phyloP scores from a whole-genome alignment of 495 filamentous ascomycete genomes.

The Aeminium ludgeri region DNA sequence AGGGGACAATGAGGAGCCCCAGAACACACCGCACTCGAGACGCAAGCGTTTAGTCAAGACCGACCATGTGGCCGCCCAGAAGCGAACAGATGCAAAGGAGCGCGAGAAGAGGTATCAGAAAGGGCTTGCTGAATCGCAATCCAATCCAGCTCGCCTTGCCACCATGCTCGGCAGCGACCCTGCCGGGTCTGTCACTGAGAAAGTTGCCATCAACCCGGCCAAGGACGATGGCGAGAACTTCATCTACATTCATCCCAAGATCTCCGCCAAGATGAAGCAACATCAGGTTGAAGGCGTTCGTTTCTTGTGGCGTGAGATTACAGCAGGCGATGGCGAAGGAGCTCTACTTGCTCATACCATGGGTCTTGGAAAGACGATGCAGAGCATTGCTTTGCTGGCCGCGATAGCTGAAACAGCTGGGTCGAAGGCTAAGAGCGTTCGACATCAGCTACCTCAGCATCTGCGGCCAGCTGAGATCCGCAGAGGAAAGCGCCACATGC shows the following conservation, averaged over 20 bases:
- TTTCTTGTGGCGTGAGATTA: conserved; percentile 80
- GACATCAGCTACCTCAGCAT: conserved; percentile 45
- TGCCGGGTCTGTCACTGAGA: conserved; percentile 26
- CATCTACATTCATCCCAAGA: conserved; percentile 34
- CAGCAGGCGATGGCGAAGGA: conserved; percentile 44
- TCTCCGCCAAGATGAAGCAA: conserved; percentile 34
- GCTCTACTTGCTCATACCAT: conserved; percentile 83
- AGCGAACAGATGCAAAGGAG: background rate
- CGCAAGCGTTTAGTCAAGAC: conserved; percentile 8
- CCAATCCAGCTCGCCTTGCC: conserved; percentile 1
- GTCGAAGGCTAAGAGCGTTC: conserved; percentile 39
- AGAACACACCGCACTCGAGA: conserved; percentile 6
- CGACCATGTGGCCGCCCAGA: conserved; percentile 2
- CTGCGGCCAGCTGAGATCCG: conserved; percentile 27
- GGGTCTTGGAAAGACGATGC: conserved; percentile 91
- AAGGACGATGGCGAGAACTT: conserved; percentile 36
- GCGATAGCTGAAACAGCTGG: conserved; percentile 49
- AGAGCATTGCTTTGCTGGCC: conserved; percentile 62
- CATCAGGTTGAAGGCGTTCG: conserved; percentile 58
- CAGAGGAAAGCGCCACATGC: conserved; percentile 26
- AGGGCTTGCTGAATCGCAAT: background rate
- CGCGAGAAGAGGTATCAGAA: conserved; percentile 2
- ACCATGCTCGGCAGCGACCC: conserved; percentile 4
- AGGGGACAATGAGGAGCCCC: background rate
- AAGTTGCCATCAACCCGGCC: conserved; percentile 55